These are phyloP conservation scores for Coemansia brasiliensis DNA, from an alignment of 192 early-diverging fungal genomes.

Conservation along the genomic window DNA sequence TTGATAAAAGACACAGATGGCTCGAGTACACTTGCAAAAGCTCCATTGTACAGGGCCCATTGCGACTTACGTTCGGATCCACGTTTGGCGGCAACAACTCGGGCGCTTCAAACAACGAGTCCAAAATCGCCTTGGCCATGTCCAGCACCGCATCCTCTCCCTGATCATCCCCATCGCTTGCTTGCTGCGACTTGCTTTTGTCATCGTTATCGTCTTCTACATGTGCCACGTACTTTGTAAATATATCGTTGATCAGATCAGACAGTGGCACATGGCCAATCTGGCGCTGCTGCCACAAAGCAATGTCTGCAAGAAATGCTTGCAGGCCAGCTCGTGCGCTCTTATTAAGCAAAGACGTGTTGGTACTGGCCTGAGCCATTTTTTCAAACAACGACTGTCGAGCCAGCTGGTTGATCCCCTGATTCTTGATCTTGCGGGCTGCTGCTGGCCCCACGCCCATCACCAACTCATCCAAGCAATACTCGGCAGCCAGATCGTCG, in stretches of 20 bases:
- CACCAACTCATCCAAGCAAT: constrained; percentile 29
- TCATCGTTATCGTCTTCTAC: constrained; percentile 1
- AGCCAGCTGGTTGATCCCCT: neutral
- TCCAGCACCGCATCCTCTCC: constrained; percentile 21
- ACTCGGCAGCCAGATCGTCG: constrained; percentile 33
- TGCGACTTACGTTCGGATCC: neutral
- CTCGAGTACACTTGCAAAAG: constrained; percentile 30
- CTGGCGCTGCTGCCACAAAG: constrained; percentile 14
- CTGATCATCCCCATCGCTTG: neutral
- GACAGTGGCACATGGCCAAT: constrained; percentile 10
- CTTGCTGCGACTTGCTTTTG: neutral
- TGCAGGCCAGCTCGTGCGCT: constrained; percentile 13
- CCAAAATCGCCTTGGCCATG: constrained; percentile 25
- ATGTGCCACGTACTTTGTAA: constrained; percentile 9
- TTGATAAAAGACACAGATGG: constrained; percentile 43
- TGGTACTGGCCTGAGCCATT: neutral
- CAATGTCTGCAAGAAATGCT: constrained; percentile 16
- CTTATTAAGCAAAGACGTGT: constrained; percentile 8
- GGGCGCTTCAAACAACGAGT: constrained; percentile 14
- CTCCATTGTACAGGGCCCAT: constrained; percentile 18
- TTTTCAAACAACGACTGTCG: constrained; percentile 2
- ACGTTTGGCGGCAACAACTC: neutral
- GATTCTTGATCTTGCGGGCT: constrained; percentile 1
- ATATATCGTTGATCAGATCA: constrained; percentile 19
- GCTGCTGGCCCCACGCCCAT: constrained; percentile 20